A percentile compares a stretch with the other conserved stretches of the same genome.
Evolutionary conservation across 352 stramenopile species (phyloP).

Genomic region (Pythium phragmitis): DNA sequence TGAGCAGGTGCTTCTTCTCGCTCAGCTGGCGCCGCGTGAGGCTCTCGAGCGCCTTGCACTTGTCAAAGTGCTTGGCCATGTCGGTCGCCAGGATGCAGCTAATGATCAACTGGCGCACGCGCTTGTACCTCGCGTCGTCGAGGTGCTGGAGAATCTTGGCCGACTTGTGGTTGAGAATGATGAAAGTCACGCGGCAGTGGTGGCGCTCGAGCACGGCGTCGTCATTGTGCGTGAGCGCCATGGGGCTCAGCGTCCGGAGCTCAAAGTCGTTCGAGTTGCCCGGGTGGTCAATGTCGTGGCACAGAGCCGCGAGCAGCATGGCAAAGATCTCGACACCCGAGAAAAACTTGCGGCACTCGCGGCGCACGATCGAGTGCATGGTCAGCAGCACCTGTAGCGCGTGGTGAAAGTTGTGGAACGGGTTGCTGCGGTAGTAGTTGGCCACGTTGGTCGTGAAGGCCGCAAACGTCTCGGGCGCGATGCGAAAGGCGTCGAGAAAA

Average conservation of each 20-base stretch:
- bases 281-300: too few species aligned
- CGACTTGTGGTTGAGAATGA: slow-evolving; percentile 22
- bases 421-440: slow-evolving; percentile 31
- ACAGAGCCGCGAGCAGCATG: too few species aligned
- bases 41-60: slow-evolving; percentile 47
- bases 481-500: slow-evolving; percentile 38
- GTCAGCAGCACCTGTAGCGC: too few species aligned
- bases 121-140: too few species aligned
- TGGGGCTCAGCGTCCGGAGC: slow-evolving; percentile 13
- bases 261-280: too few species aligned
- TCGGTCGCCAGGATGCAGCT: too few species aligned
- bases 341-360: slow-evolving; percentile 20
- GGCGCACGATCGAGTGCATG: too few species aligned
- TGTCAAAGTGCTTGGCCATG: too few species aligned
- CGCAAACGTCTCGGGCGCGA: slow-evolving; percentile 38
- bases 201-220: slow-evolving; percentile 82
- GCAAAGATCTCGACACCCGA: too few species aligned
- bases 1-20: slow-evolving; percentile 57
- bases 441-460: slow-evolving; percentile 38
- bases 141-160: slow-evolving; percentile 45
- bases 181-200: slow-evolving; percentile 72
- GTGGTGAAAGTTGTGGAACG: too few species aligned
- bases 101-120: too few species aligned
- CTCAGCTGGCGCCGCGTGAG: slow-evolving; percentile 55
- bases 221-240: slow-evolving; percentile 77